phyloP scores from a whole-genome alignment of 2,329 filamentous ascomycete species.

The Aureobasidium subglaciale region DNA sequence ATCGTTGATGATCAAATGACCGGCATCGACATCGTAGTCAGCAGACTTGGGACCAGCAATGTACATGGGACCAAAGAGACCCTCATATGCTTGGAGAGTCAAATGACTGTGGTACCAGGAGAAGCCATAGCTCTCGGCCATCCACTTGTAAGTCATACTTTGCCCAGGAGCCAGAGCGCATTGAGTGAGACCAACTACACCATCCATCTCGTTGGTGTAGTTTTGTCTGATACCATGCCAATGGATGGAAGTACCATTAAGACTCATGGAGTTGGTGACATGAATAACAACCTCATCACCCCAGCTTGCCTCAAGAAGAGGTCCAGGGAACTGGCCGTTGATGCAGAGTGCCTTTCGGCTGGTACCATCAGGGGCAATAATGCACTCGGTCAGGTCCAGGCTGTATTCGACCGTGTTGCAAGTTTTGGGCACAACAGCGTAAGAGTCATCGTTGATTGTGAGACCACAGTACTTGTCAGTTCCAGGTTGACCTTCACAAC shows the following conservation, averaged over 20 bases:
- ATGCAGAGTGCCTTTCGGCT: conserved; percentile 11
- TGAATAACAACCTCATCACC: conserved; percentile 32
- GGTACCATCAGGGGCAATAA: conserved; percentile 7
- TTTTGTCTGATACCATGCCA: conserved; percentile 43
- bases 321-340: conserved; percentile 13
- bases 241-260: conserved; percentile 43
- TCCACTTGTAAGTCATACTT: conserved; percentile 29
- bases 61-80: conserved; percentile 34
- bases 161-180: conserved; percentile 33
- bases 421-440: conserved; percentile 10
- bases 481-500: conserved; percentile 15
- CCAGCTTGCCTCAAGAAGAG: conserved; percentile 10
- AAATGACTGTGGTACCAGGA: conserved; percentile 39
- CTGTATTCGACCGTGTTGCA: conserved; percentile 2
- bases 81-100: conserved; percentile 35
- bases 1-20: conserved; percentile 31
- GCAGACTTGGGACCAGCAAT: conserved; percentile 35
- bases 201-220: conserved; percentile 48
- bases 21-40: conserved; percentile 34
- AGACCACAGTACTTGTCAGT: conserved; percentile 14
- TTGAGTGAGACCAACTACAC: conserved; percentile 41
- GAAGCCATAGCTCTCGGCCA: conserved; percentile 33
- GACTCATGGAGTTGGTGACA: conserved; percentile 28
- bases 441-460: conserved; percentile 8
- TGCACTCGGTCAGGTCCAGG: conserved; percentile 12